Evolutionary conservation across 2,329 filamentous ascomycete genomes (phyloP).

Genomic region (Exutisphaerella laricina): DNA sequence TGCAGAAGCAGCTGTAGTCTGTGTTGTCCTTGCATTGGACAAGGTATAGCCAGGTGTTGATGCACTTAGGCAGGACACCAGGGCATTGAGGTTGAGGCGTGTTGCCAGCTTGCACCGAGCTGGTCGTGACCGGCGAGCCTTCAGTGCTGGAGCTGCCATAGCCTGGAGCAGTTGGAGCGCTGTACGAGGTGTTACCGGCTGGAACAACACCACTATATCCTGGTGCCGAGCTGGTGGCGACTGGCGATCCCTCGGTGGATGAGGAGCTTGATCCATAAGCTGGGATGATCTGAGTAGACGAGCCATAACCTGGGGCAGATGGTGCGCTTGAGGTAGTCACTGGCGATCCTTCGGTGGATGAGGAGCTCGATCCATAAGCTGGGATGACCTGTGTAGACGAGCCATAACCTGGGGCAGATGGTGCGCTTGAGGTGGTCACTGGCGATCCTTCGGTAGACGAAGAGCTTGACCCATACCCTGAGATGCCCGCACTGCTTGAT

Average conservation of each 20-base stretch:
- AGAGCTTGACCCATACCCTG: constrained; percentile 7
- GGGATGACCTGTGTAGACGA: too few relatives aligned
- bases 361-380: too few relatives aligned
- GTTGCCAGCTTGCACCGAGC: constrained; percentile 3
- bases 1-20: constrained; percentile 81
- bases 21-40: constrained; percentile 78
- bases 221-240: not conserved
- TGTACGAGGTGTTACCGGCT: not conserved
- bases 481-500: not conserved
- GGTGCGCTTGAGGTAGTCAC: too few relatives aligned
- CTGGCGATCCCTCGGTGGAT: constrained; percentile 1
- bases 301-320: too few relatives aligned
- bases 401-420: too few relatives aligned
- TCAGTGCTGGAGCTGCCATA: constrained; percentile 12
- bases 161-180: not conserved
- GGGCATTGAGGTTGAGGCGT: constrained; percentile 48
- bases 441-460: constrained; percentile 5
- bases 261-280: not conserved
- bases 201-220: constrained; percentile 4
- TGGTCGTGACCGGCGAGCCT: constrained; percentile 16
- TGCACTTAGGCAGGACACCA: constrained; percentile 71
- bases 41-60: constrained; percentile 81
- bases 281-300: too few relatives aligned
- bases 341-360: too few relatives aligned
- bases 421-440: not conserved